Evolutionary conservation across 2,329 filamentous ascomycete genomes (phyloP).

Genomic region (Fusarium sp.): DNA sequence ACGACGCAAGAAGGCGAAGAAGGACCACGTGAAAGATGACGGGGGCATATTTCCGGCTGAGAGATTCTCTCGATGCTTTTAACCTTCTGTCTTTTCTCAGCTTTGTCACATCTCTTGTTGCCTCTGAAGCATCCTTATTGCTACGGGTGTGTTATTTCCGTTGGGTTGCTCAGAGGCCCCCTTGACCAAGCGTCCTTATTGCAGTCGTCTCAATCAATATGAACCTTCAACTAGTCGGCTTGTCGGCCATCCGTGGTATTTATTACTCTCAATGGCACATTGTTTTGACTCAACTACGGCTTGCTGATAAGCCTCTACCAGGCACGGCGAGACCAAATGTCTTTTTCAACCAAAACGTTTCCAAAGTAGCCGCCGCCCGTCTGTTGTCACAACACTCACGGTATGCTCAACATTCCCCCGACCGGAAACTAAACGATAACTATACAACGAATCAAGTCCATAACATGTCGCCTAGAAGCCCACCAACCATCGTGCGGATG

Average conservation of each 20-base stretch:
- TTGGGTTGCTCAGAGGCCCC: no score
- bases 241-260: background rate
- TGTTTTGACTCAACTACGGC: background rate
- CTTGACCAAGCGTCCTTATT: background rate
- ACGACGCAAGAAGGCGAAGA: background rate
- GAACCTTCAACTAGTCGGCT: constrained; percentile 1
- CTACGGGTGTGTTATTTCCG: no score
- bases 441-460: background rate
- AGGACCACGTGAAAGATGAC: background rate
- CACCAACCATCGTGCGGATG: background rate
- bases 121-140: background rate
- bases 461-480: background rate
- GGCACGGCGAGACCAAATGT: background rate
- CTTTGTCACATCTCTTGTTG: background rate
- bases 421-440: background rate
- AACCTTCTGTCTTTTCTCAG: background rate
- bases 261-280: background rate
- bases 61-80: background rate
- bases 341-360: background rate
- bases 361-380: background rate
- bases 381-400: constrained; percentile 17
- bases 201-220: background rate
- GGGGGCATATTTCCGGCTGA: background rate
- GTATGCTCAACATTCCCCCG: background rate
- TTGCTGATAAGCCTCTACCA: background rate